Evolutionary conservation across 495 filamentous ascomycete species (phyloP).

Genomic region (Xylaria palmicola): DNA sequence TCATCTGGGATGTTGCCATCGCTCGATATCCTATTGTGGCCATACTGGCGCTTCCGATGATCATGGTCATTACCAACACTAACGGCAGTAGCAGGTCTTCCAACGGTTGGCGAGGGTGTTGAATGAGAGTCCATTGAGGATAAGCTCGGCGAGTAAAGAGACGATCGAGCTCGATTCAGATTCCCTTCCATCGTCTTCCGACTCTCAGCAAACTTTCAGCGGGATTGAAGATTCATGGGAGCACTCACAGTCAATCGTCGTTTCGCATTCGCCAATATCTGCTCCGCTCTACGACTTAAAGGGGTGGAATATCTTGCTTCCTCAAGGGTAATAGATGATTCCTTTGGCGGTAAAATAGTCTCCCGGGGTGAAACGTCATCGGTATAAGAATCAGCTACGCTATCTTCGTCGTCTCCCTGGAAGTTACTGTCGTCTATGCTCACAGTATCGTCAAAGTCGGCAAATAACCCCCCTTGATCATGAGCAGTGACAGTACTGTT

Average conservation of each 20-base stretch:
- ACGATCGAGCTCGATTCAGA: conserved; percentile 72
- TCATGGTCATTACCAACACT: conserved; percentile 23
- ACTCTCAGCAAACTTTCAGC: conserved; percentile 16
- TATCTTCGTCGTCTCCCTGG: conserved; percentile 60
- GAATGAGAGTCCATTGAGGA: conserved; percentile 53
- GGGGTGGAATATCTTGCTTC: conserved; percentile 58
- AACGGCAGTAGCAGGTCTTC: conserved; percentile 34
- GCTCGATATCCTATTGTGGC: conserved; percentile 44
- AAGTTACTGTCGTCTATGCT: conserved; percentile 59
- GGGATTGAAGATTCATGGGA: neutral
- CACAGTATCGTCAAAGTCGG: conserved; percentile 56
- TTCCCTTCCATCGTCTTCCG: conserved; percentile 88
- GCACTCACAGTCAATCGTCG: conserved; percentile 74
- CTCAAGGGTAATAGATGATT: conserved; percentile 11
- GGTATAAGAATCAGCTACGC: conserved; percentile 50
- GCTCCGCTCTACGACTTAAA: conserved; percentile 79
- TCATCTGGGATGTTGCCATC: conserved; percentile 44
- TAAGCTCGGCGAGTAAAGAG: conserved; percentile 61
- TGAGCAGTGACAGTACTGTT: conserved; percentile 52
- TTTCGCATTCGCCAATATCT: conserved; percentile 89
- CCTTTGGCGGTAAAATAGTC: conserved; percentile 8
- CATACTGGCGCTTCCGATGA: conserved; percentile 23
- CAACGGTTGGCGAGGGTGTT: conserved; percentile 43
- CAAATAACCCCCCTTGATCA: conserved; percentile 44
- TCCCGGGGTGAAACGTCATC: conserved; percentile 36